These are phyloP conservation scores for Yamagishiella unicocca DNA, from an alignment of 139 green algal genomes.

Conservation along the genomic window DNA sequence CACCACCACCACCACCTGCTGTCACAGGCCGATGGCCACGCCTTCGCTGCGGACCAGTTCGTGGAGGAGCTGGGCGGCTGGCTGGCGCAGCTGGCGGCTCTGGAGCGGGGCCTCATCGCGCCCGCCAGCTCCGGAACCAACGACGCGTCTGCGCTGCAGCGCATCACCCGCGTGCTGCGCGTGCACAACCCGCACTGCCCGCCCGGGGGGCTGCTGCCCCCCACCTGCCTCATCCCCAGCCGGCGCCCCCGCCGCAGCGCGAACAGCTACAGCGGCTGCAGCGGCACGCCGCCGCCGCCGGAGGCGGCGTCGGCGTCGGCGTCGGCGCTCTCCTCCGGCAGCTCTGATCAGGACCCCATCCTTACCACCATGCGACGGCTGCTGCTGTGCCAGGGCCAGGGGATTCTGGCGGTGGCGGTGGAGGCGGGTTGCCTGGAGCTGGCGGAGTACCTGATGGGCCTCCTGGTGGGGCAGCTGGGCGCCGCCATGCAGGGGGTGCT, in stretches of 20 bases:
- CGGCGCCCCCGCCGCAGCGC: too few species aligned
- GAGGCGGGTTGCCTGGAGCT: conserved; percentile 16
- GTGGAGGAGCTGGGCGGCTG: conserved; percentile 30
- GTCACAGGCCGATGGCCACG: neutral
- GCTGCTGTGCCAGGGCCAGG: conserved; percentile 20
- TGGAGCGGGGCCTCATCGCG: neutral
- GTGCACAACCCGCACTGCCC: neutral
- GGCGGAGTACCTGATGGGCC: neutral
- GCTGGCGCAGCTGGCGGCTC: conserved; percentile 7
- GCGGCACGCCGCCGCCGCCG: neutral
- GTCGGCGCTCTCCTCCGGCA: too few species aligned
- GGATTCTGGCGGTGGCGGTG: conserved; percentile 36
- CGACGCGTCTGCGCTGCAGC: neutral
- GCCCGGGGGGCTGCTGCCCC: neutral
- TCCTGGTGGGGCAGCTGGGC: neutral
- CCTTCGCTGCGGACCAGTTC: neutral
- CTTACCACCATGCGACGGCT: neutral
- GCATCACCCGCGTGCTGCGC: neutral
- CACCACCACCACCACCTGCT: too few species aligned
- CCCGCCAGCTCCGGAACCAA: neutral
- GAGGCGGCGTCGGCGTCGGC: neutral
- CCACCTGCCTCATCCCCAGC: neutral
- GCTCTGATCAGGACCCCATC: neutral
- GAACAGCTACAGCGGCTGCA: too few species aligned
- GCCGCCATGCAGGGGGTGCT: neutral